Base-by-base conservation (phyloP, 176 grass and related monocot species). In the Raddia guianensis region DNA sequence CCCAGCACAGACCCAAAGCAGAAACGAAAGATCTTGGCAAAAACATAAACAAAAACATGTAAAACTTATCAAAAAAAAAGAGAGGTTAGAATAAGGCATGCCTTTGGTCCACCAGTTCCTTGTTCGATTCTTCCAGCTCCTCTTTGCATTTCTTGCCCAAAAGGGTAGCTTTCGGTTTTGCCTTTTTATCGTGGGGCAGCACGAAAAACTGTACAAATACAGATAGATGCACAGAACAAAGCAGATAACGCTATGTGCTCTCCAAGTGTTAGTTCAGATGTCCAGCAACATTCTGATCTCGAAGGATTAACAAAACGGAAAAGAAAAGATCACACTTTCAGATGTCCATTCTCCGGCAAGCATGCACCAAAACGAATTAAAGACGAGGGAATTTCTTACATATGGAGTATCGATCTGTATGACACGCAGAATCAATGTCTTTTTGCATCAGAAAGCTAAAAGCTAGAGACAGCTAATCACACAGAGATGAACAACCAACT, bases 121-220 rank as follows among this genome's bases (percentile, higher is more conserved):
- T 48, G 6, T 40, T 43, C 43, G 32, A 72, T 62, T 72, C 37
- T 56, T 0, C 54, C n/a, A 20, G 69, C 21, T 19, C 60, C 33
- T 43, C 34, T 44, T 37, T 70, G 47, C 49, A 12, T 80, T 86
- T 80, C 8, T 44, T 33, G 4, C 78, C 20, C 9, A 13, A 51
- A 87, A 52, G 46, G 18, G 35, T 2, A n/a, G 9, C 7, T 67
- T 45, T 45, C 32, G 5, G 0, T 60, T 20, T 21, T 0, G 72
- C 16, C 59, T 78, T 88, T 79, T 57, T 49, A 16, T 75, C 63
- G 46, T 84, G 75, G 52, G 70, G 63, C 70, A 55, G 81, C 47
- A 42, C 16, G 82, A 80, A 66, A 78, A 65, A 57, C 15, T 49
- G 73, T 12, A 57, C 79, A 77, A 72, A 77, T 44, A 66, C 54